Evolutionary conservation across 1,139 yeast genomes (phyloP).

Genomic region (Yamadazyma siamensis): DNA sequence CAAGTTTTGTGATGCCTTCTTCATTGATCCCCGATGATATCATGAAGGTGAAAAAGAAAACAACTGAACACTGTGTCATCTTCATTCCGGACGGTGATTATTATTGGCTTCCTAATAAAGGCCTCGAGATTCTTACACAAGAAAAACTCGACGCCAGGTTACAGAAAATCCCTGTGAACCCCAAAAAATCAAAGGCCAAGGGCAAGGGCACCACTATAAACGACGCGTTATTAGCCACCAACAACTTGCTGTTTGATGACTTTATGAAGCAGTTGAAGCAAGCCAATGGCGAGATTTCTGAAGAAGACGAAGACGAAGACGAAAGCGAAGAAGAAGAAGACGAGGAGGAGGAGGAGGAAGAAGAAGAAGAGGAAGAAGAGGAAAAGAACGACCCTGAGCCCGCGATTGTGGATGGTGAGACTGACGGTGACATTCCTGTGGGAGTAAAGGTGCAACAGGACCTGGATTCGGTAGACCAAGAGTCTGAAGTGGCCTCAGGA

Average conservation of each 20-base stretch:
- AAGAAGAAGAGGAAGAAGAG: slow-evolving; percentile 10
- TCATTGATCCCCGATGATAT: slow-evolving; percentile 38
- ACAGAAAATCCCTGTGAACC: slow-evolving; percentile 24
- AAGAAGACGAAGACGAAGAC: slow-evolving; percentile 26
- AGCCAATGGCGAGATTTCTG: slow-evolving; percentile 17
- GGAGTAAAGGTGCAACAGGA: slow-evolving; percentile 2
- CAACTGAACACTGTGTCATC: slow-evolving; percentile 40
- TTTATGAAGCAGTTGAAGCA: slow-evolving; percentile 32
- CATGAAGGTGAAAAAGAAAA: slow-evolving; percentile 36
- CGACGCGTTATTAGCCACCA: slow-evolving; percentile 42
- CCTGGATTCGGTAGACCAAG: no score
- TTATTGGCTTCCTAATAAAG: slow-evolving; percentile 45
- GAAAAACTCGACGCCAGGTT: slow-evolving; percentile 27
- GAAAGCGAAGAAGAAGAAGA: slow-evolving; percentile 28
- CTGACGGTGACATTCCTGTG: slow-evolving; percentile 1
- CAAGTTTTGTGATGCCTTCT: slow-evolving; percentile 45
- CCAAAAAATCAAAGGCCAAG: slow-evolving; percentile 3
- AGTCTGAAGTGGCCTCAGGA: slow-evolving; percentile 10
- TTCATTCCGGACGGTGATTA: slow-evolving; percentile 50
- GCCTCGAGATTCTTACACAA: slow-evolving; percentile 28
- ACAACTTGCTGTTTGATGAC: slow-evolving; percentile 34
- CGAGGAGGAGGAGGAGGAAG: slow-evolving; percentile 23
- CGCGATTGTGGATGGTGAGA: background rate
- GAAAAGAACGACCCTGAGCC: slow-evolving; percentile 6
- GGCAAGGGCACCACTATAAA: slow-evolving; percentile 27